phyloP scores from a whole-genome alignment of 352 stramenopile genomes.

The Phytophthora nicotianae region DNA sequence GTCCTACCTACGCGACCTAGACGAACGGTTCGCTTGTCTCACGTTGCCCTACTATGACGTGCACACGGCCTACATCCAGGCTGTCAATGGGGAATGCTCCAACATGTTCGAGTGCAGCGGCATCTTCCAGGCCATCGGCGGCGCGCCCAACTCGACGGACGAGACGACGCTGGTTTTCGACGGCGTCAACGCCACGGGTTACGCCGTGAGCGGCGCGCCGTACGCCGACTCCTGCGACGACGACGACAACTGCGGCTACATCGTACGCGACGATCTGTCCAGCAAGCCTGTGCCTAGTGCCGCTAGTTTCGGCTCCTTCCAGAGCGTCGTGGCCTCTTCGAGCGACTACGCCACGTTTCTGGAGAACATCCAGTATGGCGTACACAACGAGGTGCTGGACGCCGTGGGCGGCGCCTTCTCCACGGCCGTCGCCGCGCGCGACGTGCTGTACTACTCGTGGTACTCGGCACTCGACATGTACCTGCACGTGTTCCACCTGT shows the following conservation, averaged over 20 bases:
- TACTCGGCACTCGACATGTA: constrained; percentile 73
- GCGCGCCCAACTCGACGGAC: constrained; percentile 21
- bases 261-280: constrained; percentile 50
- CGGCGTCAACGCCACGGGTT: constrained; percentile 39
- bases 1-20: constrained; percentile 63
- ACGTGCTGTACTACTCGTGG: constrained; percentile 79
- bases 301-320: constrained; percentile 57
- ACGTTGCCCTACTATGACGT: constrained; percentile 85
- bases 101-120: constrained; percentile 70
- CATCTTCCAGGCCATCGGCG: constrained; percentile 62
- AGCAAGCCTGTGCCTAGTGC: constrained; percentile 45
- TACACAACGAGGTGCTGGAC: constrained; percentile 71
- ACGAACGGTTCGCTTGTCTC: constrained; percentile 61
- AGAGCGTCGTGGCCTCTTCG: constrained; percentile 55
- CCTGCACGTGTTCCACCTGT: constrained; percentile 69
- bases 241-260: constrained; percentile 39
- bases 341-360: constrained; percentile 64
- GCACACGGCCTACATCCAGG: constrained; percentile 62
- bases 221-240: constrained; percentile 53
- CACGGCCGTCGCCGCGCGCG: constrained; percentile 52
- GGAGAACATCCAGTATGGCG: constrained; percentile 59
- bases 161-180: constrained; percentile 30
- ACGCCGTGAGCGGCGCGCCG: constrained; percentile 33
- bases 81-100: constrained; percentile 48
- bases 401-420: constrained; percentile 57